Evolutionary conservation across 305 asterid species (phyloP), one percentile per base, ranked within the genome.

Genomic region (Solanum hybrid): DNA sequence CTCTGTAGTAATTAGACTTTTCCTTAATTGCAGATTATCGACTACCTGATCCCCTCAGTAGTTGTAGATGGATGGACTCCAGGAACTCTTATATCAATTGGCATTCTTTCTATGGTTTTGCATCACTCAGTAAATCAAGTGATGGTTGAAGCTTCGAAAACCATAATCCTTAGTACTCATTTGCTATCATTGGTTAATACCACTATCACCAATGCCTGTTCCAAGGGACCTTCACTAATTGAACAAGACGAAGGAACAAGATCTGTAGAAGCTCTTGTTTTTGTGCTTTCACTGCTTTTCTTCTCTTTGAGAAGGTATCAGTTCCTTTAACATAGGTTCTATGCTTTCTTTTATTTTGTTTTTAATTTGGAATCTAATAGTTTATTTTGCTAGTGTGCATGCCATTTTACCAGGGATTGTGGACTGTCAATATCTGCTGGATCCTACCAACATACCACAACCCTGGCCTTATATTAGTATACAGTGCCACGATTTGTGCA

Each of bases 401-500:
- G 94, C 93, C 90, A 91, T 91, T 89, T 94, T 97, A 90, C 98
- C 98, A 29, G 95, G 95, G 87, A 94, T 91, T 68, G 70, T 92
- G 32, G 95, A 95, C 92, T 93, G 91, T 88, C 94, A 92, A 89
- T 77, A 90, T 65, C 92, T 94, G 90, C 91, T 95, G 31, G 93
- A 91, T 34, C 95, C 93, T 87, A 92, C 91, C 77, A 87, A 82
- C 41, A 82, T 87, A 33, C 76, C 86, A 89, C 94, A 93, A 93
- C 88, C 93, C 26, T 73, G 91, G 33, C 90, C 97, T 89, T 93
- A 89, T 92, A 89, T 94, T 89, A 92, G 95, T 93, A 94, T 96
- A 90, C 92, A 90, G 89, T 96, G 98, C 94, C 97, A 90, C 79
- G 95, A 95, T 88, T 90, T 95, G 92, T 96, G 98, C 98, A 96